These are phyloP conservation scores for Chrysosporium keratinophilum DNA, from an alignment of 2,329 filamentous ascomycete species.

Conservation along the genomic window DNA sequence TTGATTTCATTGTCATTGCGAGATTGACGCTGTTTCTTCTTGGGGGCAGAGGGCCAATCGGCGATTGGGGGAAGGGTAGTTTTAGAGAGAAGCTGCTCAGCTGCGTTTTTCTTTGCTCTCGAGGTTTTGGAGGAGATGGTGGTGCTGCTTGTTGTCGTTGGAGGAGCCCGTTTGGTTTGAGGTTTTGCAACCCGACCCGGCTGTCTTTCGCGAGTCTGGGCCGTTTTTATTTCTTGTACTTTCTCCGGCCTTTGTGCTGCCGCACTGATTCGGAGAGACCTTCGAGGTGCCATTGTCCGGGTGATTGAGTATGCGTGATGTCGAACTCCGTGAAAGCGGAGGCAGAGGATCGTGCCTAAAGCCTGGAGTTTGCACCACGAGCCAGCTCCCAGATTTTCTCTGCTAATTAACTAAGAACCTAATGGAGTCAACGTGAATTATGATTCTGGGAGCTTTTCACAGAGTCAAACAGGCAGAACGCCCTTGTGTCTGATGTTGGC, in stretches of 20 bases:
- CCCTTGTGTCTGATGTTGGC: too few relatives aligned
- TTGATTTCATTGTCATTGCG: conserved; percentile 12
- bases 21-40: conserved; percentile 8
- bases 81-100: not conserved
- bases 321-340: not conserved
- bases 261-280: conserved; percentile 41
- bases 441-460: too few relatives aligned
- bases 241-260: conserved; percentile 20
- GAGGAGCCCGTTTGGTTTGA: conserved; percentile 10
- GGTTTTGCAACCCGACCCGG: conserved; percentile 25
- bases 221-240: conserved; percentile 18
- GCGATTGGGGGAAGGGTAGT: not conserved
- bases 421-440: too few relatives aligned
- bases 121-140: not conserved
- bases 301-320: not conserved
- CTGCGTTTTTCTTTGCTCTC: not conserved
- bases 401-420: too few relatives aligned
- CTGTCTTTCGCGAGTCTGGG: conserved; percentile 18
- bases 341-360: not conserved
- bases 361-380: not conserved
- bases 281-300: conserved; percentile 42
- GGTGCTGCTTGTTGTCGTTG: not conserved
- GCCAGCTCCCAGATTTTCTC: too few relatives aligned
- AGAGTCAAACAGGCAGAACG: too few relatives aligned
- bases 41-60: conserved; percentile 1